Conservation (phyloP, 495 filamentous ascomycete genomes). For the Aspergillus incahuasiensis region DNA sequence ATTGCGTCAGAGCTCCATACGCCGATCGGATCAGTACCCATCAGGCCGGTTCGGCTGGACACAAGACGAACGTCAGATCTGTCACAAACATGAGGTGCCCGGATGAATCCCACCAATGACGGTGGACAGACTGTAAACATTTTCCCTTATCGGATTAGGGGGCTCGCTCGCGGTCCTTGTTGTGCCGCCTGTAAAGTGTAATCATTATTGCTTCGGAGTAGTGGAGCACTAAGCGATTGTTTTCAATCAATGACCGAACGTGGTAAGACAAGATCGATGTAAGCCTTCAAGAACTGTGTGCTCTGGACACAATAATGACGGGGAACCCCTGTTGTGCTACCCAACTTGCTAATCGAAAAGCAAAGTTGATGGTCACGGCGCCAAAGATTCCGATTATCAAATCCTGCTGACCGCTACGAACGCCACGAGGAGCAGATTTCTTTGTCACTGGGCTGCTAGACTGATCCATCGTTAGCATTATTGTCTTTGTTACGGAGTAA, state of each 20-base stretch:
- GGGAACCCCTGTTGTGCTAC: not conserved
- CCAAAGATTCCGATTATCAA: not conserved
- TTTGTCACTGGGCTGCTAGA: not conserved
- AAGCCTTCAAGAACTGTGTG: not conserved
- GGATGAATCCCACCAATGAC: not conserved
- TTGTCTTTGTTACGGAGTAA: too few relatives aligned
- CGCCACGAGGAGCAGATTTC: conserved; percentile 9
- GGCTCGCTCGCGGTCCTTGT: not conserved
- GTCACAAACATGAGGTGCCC: not conserved
- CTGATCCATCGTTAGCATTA: not conserved
- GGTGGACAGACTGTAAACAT: too few relatives aligned
- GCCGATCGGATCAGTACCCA: not conserved
- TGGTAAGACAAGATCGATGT: not conserved
- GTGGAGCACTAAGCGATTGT: not conserved
- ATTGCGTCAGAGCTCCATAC: not conserved
- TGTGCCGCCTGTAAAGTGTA: too few relatives aligned
- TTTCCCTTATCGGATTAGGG: too few relatives aligned
- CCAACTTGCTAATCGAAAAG: not conserved
- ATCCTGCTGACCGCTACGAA: conserved; percentile 7
- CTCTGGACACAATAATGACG: not conserved
- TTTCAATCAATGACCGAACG: not conserved
- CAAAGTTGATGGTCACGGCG: not conserved
- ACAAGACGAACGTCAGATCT: not conserved
- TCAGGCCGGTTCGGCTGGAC: not conserved
- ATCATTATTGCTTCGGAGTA: not conserved